Percentiles rank a stretch among this genome's conserved stretches.
Evolutionary conservation across 805 yeast species (phyloP).

Genomic region (Candida pini): DNA sequence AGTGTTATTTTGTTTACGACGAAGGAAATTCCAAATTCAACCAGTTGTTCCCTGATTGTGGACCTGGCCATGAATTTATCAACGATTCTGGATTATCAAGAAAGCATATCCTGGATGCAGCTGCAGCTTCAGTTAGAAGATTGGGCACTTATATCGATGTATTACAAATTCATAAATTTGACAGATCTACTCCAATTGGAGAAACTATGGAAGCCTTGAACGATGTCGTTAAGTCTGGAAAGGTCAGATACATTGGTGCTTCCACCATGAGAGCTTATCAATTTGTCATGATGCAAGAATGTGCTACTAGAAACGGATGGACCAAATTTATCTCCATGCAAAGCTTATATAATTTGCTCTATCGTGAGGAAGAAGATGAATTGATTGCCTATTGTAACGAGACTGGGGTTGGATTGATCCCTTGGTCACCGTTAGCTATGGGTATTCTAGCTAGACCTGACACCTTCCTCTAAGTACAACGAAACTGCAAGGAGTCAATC

Average conservation of each 20-base stretch:
- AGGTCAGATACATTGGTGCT: slow-evolving; percentile 55
- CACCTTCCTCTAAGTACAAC: background rate
- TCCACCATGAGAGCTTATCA: slow-evolving; percentile 54
- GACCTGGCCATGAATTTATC: slow-evolving; percentile 18
- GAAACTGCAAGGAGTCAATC: slow-evolving; percentile 2
- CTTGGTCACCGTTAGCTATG: slow-evolving; percentile 58
- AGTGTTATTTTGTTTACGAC: slow-evolving; percentile 32
- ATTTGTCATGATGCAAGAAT: slow-evolving; percentile 47
- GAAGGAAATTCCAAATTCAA: slow-evolving; percentile 5
- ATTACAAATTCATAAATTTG: slow-evolving; percentile 53
- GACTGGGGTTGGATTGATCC: slow-evolving; percentile 51
- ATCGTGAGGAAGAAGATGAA: slow-evolving; percentile 65
- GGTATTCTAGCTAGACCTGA: slow-evolving; percentile 56
- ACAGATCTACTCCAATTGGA: slow-evolving; percentile 39
- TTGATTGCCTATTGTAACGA: slow-evolving; percentile 48
- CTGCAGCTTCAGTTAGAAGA: slow-evolving; percentile 33
- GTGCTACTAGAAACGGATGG: slow-evolving; percentile 55
- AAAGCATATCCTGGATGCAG: slow-evolving; percentile 44
- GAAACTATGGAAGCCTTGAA: slow-evolving; percentile 56
- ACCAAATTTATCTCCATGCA: slow-evolving; percentile 57
- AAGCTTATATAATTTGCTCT: slow-evolving; percentile 47
- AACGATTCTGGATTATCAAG: slow-evolving; percentile 39
- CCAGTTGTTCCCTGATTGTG: background rate
- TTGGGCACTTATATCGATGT: slow-evolving; percentile 49
- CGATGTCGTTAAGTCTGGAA: slow-evolving; percentile 42